Evolutionary conservation across 495 filamentous ascomycete species (phyloP).

Genomic region (Hypoxylon fuscum): DNA sequence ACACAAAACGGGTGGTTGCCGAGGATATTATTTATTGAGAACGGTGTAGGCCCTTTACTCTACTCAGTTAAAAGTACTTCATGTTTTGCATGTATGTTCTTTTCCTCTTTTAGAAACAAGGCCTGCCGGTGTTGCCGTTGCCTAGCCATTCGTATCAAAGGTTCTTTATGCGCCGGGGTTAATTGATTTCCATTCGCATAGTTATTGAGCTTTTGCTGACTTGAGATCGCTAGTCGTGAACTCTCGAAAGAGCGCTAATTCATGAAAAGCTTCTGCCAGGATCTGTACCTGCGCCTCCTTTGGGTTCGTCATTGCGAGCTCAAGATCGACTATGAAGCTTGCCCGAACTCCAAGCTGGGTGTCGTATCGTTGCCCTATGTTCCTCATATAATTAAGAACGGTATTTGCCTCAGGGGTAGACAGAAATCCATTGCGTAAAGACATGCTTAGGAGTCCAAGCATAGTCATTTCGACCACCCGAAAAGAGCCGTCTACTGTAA

Average conservation of each 20-base stretch:
- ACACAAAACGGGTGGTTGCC: not conserved
- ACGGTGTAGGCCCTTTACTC: not conserved
- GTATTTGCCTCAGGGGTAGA: constrained; percentile 25
- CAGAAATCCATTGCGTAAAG: constrained; percentile 34
- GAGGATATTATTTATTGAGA: constrained; percentile 4
- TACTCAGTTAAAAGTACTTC: no score
- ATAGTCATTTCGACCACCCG: constrained; percentile 29
- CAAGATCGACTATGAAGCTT: constrained; percentile 39
- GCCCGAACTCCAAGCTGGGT: constrained; percentile 24
- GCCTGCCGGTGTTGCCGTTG: constrained; percentile 7
- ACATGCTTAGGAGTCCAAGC: constrained; percentile 37
- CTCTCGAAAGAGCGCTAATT: constrained; percentile 36
- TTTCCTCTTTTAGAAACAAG: no score
- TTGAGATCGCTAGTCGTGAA: constrained; percentile 36
- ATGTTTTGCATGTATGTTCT: no score
- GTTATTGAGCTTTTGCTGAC: constrained; percentile 25
- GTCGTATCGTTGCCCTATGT: constrained; percentile 26
- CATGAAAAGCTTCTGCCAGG: constrained; percentile 33
- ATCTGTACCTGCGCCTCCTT: constrained; percentile 33
- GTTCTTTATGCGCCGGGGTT: constrained; percentile 1
- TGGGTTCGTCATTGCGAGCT: constrained; percentile 35
- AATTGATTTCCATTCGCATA: constrained; percentile 7
- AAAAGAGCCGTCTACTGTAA: constrained; percentile 20
- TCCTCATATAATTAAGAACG: constrained; percentile 21
- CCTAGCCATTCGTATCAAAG: constrained; percentile 25